Evolutionary conservation across 345 rosid genomes (phyloP).

Genomic region (Eucalyptus grandis): DNA sequence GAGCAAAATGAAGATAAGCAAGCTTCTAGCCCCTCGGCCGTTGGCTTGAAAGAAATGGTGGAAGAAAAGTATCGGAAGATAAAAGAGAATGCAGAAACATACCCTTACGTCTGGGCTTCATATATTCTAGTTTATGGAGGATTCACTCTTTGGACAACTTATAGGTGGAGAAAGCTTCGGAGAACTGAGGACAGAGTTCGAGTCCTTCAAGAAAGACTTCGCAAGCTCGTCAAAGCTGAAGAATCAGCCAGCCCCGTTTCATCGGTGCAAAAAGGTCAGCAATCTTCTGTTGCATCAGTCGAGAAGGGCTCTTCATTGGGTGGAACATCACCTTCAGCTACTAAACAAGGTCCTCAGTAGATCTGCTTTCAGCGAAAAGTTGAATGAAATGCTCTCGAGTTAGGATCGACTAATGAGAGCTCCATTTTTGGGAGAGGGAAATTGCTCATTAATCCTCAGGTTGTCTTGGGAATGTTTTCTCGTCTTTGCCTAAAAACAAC

Average conservation of each 20-base stretch:
- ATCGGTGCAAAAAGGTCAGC: constrained; percentile 12
- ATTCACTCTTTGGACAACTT: constrained; percentile 54
- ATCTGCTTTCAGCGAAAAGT: neutral
- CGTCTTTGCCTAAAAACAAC: neutral
- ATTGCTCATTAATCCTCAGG: neutral
- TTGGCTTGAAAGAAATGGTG: constrained; percentile 21
- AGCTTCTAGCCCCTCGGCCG: constrained; percentile 5
- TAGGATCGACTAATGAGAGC: neutral
- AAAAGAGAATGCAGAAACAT: constrained; percentile 71
- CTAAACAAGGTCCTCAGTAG: neutral
- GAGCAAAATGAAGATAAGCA: constrained; percentile 21
- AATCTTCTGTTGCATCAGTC: constrained; percentile 11
- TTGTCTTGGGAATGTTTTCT: neutral
- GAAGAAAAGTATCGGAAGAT: constrained; percentile 43
- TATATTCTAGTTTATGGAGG: constrained; percentile 81
- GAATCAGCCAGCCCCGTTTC: constrained; percentile 23
- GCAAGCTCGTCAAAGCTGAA: constrained; percentile 43
- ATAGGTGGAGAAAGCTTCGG: constrained; percentile 82
- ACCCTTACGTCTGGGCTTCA: constrained; percentile 91
- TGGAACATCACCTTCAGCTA: neutral
- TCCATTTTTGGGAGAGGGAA: neutral
- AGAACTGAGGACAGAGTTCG: constrained; percentile 86
- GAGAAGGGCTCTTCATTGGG: constrained; percentile 13
- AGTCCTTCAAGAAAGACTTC: constrained; percentile 54
- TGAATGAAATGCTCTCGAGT: neutral